Evolutionary conservation across 2,329 filamentous ascomycete genomes (phyloP).

Genomic region (Fusarium brevicatenulatum): DNA sequence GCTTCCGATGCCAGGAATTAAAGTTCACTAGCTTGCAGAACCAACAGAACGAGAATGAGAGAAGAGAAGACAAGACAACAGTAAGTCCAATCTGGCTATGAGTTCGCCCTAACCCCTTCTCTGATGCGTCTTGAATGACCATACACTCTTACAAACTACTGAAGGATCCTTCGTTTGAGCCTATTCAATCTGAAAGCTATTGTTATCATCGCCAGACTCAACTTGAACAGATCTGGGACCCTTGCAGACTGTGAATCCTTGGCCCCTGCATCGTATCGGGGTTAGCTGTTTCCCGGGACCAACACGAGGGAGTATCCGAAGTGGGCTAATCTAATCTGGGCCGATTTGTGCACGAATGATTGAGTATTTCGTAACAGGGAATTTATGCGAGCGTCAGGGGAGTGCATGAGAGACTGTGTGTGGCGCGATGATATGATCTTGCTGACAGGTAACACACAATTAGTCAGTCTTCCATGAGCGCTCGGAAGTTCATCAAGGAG

Average conservation of each 20-base stretch:
- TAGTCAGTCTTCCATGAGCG: background rate
- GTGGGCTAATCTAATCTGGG: background rate
- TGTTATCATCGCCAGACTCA: background rate
- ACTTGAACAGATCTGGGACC: background rate
- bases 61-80: too few relatives aligned
- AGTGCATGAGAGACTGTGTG: background rate
- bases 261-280: background rate
- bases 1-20: background rate
- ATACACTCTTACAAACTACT: background rate
- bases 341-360: background rate
- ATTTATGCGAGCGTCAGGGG: background rate
- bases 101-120: too few relatives aligned
- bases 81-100: too few relatives aligned
- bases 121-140: background rate
- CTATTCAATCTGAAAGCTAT: rapidly evolving
- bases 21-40: too few relatives aligned
- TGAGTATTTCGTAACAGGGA: background rate
- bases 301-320: background rate
- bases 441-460: background rate
- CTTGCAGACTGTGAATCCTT: too few relatives aligned
- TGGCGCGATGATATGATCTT: background rate
- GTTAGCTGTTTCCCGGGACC: background rate
- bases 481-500: rapidly evolving
- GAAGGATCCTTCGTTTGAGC: rapidly evolving
- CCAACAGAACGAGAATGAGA: background rate